A percentile compares a stretch with the other conserved stretches of the same genome.
These are phyloP conservation scores for Styphnolobium japonicum DNA, from an alignment of 306 rosid species.

Conservation along the genomic window DNA sequence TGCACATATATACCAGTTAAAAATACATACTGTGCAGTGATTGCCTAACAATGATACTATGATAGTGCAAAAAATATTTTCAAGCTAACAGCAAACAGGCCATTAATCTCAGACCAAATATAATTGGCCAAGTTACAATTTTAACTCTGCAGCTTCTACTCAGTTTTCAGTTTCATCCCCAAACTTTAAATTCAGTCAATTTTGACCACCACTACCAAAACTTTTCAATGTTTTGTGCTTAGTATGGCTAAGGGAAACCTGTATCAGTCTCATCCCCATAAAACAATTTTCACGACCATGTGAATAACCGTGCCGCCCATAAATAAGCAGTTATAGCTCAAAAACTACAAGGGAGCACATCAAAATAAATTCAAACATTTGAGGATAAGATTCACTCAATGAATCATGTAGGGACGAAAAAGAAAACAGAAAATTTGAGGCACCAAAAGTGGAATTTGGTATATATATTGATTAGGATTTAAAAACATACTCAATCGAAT, in stretches of 20 bases:
- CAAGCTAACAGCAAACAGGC: background rate
- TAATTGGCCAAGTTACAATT: background rate
- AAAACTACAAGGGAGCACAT: background rate
- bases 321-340: background rate
- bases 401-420: background rate
- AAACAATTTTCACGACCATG: background rate
- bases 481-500: conserved; percentile 2
- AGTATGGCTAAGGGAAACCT: background rate
- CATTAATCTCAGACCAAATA: background rate
- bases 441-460: background rate
- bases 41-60: background rate
- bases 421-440: background rate
- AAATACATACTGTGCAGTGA: background rate
- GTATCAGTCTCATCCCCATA: background rate
- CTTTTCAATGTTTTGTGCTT: background rate
- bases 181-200: background rate
- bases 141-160: background rate
- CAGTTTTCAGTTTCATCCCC: background rate
- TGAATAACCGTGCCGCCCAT: background rate
- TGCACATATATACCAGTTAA: background rate
- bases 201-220: background rate
- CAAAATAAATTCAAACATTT: background rate
- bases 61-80: background rate
- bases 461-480: background rate
- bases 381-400: background rate